Evolutionary conservation across 768 basidiomycete species (phyloP).

Genomic region (Russula lepida): DNA sequence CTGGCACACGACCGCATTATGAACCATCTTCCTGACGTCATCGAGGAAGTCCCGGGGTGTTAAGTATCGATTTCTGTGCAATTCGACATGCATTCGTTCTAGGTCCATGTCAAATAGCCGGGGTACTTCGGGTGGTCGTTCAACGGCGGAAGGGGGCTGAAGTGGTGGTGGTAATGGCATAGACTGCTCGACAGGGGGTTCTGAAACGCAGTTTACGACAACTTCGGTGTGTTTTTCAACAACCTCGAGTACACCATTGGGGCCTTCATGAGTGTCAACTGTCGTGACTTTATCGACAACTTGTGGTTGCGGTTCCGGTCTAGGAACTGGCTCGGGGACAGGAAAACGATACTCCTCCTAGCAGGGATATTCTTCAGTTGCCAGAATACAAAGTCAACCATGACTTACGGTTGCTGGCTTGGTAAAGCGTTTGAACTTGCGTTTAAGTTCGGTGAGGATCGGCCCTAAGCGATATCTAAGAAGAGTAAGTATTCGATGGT

Average conservation of each 20-base stretch:
- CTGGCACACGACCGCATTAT: conserved; percentile 53
- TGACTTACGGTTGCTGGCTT: conserved; percentile 64
- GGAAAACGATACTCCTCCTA: conserved; percentile 74
- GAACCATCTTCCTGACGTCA: conserved; percentile 72
- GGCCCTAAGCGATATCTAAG: conserved; percentile 88
- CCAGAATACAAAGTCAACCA: not conserved
- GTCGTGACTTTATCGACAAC: conserved; percentile 31
- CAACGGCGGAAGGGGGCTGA: conserved; percentile 28
- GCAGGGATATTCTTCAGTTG: not conserved
- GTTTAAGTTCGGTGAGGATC: conserved; percentile 79
- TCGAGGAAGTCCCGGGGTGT: conserved; percentile 84
- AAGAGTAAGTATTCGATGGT: conserved; percentile 67
- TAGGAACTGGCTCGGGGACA: conserved; percentile 23
- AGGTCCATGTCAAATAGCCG: conserved; percentile 81
- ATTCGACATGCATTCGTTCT: conserved; percentile 78
- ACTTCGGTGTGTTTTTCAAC: conserved; percentile 29
- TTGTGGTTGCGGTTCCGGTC: conserved; percentile 22
- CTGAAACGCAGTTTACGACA: conserved; percentile 2
- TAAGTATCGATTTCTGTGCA: conserved; percentile 80
- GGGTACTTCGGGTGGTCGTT: conserved; percentile 34
- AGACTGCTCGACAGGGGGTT: conserved; percentile 15
- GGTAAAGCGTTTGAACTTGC: conserved; percentile 86
- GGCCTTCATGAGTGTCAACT: conserved; percentile 31
- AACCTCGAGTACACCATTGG: conserved; percentile 40
- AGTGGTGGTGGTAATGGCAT: conserved; percentile 10